Evolutionary conservation across 495 filamentous ascomycete genomes (phyloP).

Genomic region (Hypomontagnella monticulosa): DNA sequence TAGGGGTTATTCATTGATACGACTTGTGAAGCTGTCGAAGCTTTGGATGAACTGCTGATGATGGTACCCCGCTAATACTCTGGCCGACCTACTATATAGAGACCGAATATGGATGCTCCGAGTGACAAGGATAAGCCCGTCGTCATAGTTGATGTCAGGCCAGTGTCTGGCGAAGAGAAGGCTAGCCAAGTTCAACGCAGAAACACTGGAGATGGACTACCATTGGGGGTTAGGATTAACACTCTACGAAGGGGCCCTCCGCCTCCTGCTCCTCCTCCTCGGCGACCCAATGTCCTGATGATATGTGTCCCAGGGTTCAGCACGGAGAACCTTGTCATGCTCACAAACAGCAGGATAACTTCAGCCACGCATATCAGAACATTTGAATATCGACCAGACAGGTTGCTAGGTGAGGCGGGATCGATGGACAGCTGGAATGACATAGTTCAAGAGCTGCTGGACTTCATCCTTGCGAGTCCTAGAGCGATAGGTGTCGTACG

Average conservation of each 20-base stretch:
- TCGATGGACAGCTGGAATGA: slow-evolving; percentile 11
- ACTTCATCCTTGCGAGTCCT: background rate
- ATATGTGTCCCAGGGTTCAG: slow-evolving; percentile 14
- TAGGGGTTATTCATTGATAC: background rate
- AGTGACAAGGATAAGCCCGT: background rate
- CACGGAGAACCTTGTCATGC: background rate
- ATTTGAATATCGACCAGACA: slow-evolving; percentile 1
- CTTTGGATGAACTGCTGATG: too few species aligned
- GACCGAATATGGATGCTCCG: background rate
- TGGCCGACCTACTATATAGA: background rate
- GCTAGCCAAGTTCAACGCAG: background rate
- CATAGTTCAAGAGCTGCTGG: slow-evolving; percentile 12
- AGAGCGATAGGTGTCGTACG: slow-evolving; percentile 6
- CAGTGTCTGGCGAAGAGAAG: background rate
- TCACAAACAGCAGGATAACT: background rate
- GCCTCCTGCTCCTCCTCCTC: background rate
- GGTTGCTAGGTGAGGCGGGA: slow-evolving; percentile 15
- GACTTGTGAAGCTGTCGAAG: too few species aligned
- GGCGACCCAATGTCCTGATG: slow-evolving; percentile 4
- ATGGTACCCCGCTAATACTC: background rate
- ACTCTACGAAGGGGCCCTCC: background rate
- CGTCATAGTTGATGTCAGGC: background rate
- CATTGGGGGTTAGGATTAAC: background rate
- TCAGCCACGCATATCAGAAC: background rate
- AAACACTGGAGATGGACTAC: too few species aligned